Evolutionary conservation across 2,329 filamentous ascomycete species (phyloP).

Genomic region (Beauveria australis): DNA sequence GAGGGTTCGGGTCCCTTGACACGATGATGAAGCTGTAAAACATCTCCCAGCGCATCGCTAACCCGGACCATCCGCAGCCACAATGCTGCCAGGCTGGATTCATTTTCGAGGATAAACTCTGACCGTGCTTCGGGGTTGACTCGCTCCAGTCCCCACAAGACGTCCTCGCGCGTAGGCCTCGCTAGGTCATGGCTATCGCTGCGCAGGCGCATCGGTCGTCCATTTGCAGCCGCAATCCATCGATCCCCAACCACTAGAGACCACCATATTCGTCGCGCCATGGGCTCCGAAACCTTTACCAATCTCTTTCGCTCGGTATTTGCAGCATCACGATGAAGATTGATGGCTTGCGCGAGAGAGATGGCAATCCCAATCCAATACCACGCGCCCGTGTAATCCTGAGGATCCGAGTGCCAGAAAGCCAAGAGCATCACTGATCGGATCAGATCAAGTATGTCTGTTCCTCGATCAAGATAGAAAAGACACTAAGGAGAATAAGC

Average conservation of each 20-base stretch:
- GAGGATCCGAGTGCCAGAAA: conserved; percentile 1
- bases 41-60: background rate
- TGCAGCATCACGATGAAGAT: background rate
- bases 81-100: background rate
- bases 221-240: conserved; percentile 6
- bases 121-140: background rate
- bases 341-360: background rate
- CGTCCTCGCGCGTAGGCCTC: background rate
- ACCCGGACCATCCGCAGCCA: background rate
- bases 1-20: background rate
- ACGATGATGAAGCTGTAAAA: background rate
- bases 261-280: conserved; percentile 6
- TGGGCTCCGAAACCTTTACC: background rate
- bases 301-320: background rate
- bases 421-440: background rate
- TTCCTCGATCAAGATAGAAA: background rate
- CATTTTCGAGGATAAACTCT: background rate
- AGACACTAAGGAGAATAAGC: background rate
- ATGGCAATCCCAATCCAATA: conserved; percentile 3
- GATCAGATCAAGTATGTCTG: background rate
- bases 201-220: conserved; percentile 7
- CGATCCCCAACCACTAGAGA: background rate
- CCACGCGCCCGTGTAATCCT: conserved; percentile 1
- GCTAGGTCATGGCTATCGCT: background rate
- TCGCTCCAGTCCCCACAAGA: background rate